Base-by-base conservation (phyloP, 75 land plant species). In the Picea sitchensis region DNA sequence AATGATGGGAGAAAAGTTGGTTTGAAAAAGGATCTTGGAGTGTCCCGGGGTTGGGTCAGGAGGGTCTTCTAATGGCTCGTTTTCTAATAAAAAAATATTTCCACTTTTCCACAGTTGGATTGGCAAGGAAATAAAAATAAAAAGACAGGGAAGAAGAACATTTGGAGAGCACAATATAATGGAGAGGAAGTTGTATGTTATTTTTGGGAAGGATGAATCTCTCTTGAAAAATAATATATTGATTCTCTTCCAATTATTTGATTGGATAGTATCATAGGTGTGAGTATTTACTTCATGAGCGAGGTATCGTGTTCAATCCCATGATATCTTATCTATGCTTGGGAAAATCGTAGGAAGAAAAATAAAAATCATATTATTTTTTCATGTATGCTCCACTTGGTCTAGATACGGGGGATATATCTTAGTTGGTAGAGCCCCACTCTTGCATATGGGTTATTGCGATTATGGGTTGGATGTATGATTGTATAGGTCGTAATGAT, bases 141-240 rank as follows among this genome's bases (percentile, higher is more conserved):
- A 26, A 26, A 26, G 26, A 26, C 26, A 26, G 26, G 26, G 26
- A 26, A 26, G 61, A 77, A 77, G 41, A 64, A 77, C 65, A 77
- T 23, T 77, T 77, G 78, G 65, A 77, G 78, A 77, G 64, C 65
- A 60, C 36, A 77, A 61, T 77, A 77, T 61, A 60, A 77, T 12
- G 26, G 26, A 26, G 26, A 61, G 61, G 21, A 61, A 47, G 30
- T 65, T 69, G 23, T 31, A 68, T 68, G 71, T 15, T 68, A 31
- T 26, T 26, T 26, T 26, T 26, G 26, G 26, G 26, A 26, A 26
- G 26, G 26, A 26, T 26, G 26, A 26, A 26, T 26, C 26, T 26
- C 26, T 26, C 26, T 26, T 26, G 26, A 26, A 26, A 26, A 26
- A 26, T 26, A 26, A 26, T 26, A 26, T 26, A 26, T 26, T 26